Evolutionary conservation across 2,329 filamentous ascomycete genomes (phyloP), one percentile per base, ranked within the genome.

Genomic region (Colletotrichum cereale): DNA sequence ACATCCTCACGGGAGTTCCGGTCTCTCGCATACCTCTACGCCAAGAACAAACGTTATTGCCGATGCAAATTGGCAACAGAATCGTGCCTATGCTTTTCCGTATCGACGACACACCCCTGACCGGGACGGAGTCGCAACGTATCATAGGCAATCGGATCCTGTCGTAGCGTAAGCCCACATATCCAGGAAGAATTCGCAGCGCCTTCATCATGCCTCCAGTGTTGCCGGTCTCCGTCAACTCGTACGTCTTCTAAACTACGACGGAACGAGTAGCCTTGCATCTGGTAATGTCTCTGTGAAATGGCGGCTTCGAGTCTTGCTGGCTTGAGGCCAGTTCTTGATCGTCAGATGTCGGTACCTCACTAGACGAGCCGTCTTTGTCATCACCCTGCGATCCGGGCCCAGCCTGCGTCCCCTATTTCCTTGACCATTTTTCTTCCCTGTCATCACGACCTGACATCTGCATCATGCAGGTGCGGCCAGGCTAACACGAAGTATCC

Each of bases 371-470:
- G 29, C 11, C 44, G 42, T 24, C 44, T 47, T 21, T 11, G 24
- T 48, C n/a, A 48, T 10, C 11, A 48, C 8, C 10, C 24, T 3
- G 44, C n/a, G 14, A 48, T 48, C n/a, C n/a, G 5, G n/a, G 44
- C n/a, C 16, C n/a, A 26, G 5, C 6, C n/a, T 48, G n/a, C n/a
- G 44, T 12, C 14, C 14, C 0, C 5, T 6, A 26, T n/a, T 26
- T 29, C 3, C 55, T 18, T 10, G 18, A 2, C 26, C 52, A 24
- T 1, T 1, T 57, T 11, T 11, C 55, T 14, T 1, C 18, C 55
- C 26, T 2, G 0, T 12, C 3, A 14, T 1, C 18, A 5, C 3
- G 16, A 6, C 3, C 10, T 12, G 24, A n/a, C 5, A 1, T 10
- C 36, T 5, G 1, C 21, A 16, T 2, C 36, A 5, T 21, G n/a